Evolutionary conservation across 352 stramenopile species (phyloP).

Genomic region (Pythium coloratum): DNA sequence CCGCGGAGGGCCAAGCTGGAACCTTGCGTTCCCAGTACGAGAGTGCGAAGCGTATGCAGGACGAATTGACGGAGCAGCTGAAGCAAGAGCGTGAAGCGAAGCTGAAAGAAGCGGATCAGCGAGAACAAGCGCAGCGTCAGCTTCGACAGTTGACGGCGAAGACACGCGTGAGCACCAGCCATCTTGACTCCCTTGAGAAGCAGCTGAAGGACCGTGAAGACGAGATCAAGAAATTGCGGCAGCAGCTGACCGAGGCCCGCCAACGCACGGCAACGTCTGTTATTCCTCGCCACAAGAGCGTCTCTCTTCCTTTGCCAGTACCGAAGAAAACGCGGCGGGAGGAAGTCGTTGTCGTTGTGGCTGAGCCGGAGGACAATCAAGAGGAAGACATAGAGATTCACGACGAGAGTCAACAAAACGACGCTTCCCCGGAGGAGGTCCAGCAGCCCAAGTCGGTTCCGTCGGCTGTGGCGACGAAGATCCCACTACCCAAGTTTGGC

Average conservation of each 20-base stretch:
- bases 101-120: slow-evolving; percentile 63
- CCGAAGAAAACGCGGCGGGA: slow-evolving; percentile 28
- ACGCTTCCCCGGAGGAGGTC: neutral
- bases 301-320: slow-evolving; percentile 3
- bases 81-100: slow-evolving; percentile 72
- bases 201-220: slow-evolving; percentile 74
- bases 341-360: neutral
- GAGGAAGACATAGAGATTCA: slow-evolving; percentile 7
- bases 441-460: neutral
- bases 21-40: slow-evolving; percentile 66
- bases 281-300: slow-evolving; percentile 47
- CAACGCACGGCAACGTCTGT: slow-evolving; percentile 70
- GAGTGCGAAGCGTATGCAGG: slow-evolving; percentile 62
- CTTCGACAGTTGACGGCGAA: slow-evolving; percentile 71
- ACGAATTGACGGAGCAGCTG: slow-evolving; percentile 66
- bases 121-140: slow-evolving; percentile 60
- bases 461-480: slow-evolving; percentile 5
- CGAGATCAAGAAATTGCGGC: slow-evolving; percentile 78
- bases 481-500: slow-evolving; percentile 15
- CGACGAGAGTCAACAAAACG: neutral
- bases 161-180: slow-evolving; percentile 58
- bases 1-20: slow-evolving; percentile 68
- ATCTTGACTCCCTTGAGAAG: slow-evolving; percentile 68
- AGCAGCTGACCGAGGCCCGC: slow-evolving; percentile 67
- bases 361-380: slow-evolving; percentile 16